A percentile compares a stretch with the other conserved stretches of the same genome.
Evolutionary conservation across 2,329 filamentous ascomycete genomes (phyloP).

Genomic region (Penicillium sp.): DNA sequence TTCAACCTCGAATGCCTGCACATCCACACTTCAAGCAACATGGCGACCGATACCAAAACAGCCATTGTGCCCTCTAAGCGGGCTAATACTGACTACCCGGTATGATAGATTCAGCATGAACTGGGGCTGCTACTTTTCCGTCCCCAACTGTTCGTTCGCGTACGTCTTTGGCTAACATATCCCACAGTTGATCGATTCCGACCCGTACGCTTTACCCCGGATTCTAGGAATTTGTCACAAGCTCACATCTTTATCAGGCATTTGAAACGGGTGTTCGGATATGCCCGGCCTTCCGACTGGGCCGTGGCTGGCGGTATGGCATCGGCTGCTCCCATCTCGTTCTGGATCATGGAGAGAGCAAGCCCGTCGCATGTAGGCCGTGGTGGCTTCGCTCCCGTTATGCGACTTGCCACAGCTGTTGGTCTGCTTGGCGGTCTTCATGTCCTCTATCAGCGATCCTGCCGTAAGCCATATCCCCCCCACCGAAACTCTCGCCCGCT

Average conservation of each 20-base stretch:
- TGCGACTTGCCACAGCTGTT: conserved; percentile 74
- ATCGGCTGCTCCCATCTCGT: conserved; percentile 68
- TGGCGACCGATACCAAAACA: conserved; percentile 41
- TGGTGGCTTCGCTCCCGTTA: conserved; percentile 75
- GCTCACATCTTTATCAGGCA: conserved; percentile 60
- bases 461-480: conserved; percentile 60
- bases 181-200: conserved; percentile 91
- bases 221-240: conserved; percentile 12
- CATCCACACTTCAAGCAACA: conserved; percentile 24
- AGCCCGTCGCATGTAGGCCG: conserved; percentile 81
- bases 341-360: conserved; percentile 77
- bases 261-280: conserved; percentile 82
- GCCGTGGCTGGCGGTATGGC: conserved; percentile 65
- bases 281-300: conserved; percentile 85
- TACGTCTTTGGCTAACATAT: conserved; percentile 21
- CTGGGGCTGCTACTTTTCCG: neutral
- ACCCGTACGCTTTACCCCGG: conserved; percentile 68
- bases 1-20: conserved; percentile 23
- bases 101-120: conserved; percentile 51
- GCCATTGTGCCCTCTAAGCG: conserved; percentile 71
- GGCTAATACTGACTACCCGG: conserved; percentile 79
- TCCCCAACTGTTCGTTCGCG: neutral
- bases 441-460: conserved; percentile 79
- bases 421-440: conserved; percentile 77
- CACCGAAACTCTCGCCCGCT: neutral